Conservation (phyloP, 2,329 filamentous ascomycete genomes). For the Hymenoscyphus infarciens region DNA sequence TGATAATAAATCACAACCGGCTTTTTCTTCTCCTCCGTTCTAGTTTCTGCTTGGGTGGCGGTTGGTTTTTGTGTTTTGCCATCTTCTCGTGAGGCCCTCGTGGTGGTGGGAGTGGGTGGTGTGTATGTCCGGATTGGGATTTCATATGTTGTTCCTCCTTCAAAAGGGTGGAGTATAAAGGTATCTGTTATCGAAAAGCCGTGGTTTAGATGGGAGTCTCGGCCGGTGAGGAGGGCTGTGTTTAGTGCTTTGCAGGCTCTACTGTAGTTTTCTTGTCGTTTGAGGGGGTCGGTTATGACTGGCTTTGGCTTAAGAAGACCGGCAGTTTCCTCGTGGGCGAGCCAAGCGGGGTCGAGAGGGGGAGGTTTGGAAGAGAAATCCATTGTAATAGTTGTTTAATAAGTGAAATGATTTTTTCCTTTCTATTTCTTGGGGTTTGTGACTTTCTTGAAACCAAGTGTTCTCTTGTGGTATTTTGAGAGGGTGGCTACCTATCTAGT, state of each 20-base stretch:
- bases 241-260: conserved; percentile 40
- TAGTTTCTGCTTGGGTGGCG: neutral
- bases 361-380: conserved; percentile 10
- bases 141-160: conserved; percentile 1
- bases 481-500: too few species aligned
- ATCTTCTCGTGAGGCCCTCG: neutral
- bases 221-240: conserved; percentile 36
- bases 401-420: too few species aligned
- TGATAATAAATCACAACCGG: conserved; percentile 44
- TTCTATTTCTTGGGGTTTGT: too few species aligned
- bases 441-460: neutral
- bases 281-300: conserved; percentile 22
- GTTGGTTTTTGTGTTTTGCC: neutral
- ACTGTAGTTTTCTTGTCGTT: conserved; percentile 37
- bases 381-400: neutral
- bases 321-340: conserved; percentile 37
- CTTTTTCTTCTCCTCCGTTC: conserved; percentile 14
- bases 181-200: conserved; percentile 32
- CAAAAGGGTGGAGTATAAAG: conserved; percentile 4
- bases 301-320: conserved; percentile 32
- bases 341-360: conserved; percentile 42
- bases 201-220: conserved; percentile 39
- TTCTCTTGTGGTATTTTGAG: too few species aligned
- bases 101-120: neutral
- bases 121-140: conserved; percentile 25